Conservation (phyloP, 1,139 yeast species). For the Yamadazyma atmosphaerica region DNA sequence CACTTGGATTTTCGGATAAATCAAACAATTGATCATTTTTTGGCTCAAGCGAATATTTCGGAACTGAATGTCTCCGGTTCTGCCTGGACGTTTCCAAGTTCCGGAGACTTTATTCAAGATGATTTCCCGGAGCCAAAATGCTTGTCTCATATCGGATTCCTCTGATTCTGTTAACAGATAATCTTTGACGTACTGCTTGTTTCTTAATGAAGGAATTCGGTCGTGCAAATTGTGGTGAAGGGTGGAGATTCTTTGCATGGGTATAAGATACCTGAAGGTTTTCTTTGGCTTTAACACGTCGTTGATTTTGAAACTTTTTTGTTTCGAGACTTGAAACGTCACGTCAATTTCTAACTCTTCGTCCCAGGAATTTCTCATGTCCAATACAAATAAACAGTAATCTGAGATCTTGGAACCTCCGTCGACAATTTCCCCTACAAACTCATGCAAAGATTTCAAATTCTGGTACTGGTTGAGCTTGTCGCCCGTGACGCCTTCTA, state of each 20-base stretch:
- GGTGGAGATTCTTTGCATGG: slow-evolving; percentile 56
- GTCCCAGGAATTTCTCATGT: slow-evolving; percentile 70
- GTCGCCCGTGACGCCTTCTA: slow-evolving; percentile 21
- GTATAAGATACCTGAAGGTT: slow-evolving; percentile 66
- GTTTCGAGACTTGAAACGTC: slow-evolving; percentile 18
- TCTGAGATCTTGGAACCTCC: slow-evolving; percentile 41
- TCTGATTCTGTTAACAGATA: slow-evolving; percentile 55
- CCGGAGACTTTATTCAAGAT: slow-evolving; percentile 62
- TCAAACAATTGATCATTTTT: slow-evolving; percentile 50
- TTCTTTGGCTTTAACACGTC: slow-evolving; percentile 46
- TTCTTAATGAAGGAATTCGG: slow-evolving; percentile 74
- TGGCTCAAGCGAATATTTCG: slow-evolving; percentile 63
- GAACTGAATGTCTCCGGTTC: slow-evolving; percentile 60
- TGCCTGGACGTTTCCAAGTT: slow-evolving; percentile 50
- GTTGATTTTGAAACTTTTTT: slow-evolving; percentile 19
- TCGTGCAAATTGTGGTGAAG: slow-evolving; percentile 42
- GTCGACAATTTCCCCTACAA: slow-evolving; percentile 17
- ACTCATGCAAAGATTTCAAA: slow-evolving; percentile 12
- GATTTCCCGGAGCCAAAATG: slow-evolving; percentile 79
- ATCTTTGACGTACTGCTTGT: slow-evolving; percentile 72
- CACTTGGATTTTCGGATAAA: slow-evolving; percentile 49
- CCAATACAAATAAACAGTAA: slow-evolving; percentile 65
- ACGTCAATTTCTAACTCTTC: slow-evolving; percentile 33
- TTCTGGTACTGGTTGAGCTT: slow-evolving; percentile 9
- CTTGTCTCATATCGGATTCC: slow-evolving; percentile 53